Percentiles rank a stretch among this genome's conserved stretches.
phyloP scores from a whole-genome alignment of 192 early-diverging fungal genomes.

The Coemansia sp. region DNA sequence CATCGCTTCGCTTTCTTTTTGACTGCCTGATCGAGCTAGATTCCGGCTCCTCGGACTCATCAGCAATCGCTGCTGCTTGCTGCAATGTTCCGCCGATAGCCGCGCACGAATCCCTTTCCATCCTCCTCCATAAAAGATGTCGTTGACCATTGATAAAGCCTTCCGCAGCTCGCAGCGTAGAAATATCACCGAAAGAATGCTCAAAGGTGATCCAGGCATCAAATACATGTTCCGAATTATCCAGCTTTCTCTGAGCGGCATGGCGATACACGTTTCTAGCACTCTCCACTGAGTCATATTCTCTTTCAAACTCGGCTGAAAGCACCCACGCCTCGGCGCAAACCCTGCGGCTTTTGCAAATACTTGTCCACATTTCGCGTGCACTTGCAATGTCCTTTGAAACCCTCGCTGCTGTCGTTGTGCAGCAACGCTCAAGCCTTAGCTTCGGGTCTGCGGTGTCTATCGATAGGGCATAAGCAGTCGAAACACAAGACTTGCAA shows the following conservation, averaged over 20 bases:
- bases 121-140: conserved; percentile 18
- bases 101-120: conserved; percentile 11
- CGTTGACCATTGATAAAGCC: conserved; percentile 24
- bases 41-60: neutral
- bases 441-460: conserved; percentile 32
- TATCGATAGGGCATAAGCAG: conserved; percentile 26
- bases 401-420: neutral
- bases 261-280: conserved; percentile 42
- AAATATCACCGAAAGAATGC: conserved; percentile 14
- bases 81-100: neutral
- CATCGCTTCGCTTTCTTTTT: neutral
- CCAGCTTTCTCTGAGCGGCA: conserved; percentile 45
- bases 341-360: conserved; percentile 34
- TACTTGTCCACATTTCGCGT: conserved; percentile 33
- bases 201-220: conserved; percentile 41
- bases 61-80: neutral
- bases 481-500: conserved; percentile 25
- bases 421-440: conserved; percentile 39
- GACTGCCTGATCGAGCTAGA: neutral
- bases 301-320: conserved; percentile 40
- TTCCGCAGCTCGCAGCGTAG: conserved; percentile 17
- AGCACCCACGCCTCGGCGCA: conserved; percentile 47
- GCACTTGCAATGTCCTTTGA: neutral
- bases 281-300: conserved; percentile 16
- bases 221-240: conserved; percentile 42